Conservation (phyloP, 2,329 filamentous ascomycete species). For the Microdochium nivale region DNA sequence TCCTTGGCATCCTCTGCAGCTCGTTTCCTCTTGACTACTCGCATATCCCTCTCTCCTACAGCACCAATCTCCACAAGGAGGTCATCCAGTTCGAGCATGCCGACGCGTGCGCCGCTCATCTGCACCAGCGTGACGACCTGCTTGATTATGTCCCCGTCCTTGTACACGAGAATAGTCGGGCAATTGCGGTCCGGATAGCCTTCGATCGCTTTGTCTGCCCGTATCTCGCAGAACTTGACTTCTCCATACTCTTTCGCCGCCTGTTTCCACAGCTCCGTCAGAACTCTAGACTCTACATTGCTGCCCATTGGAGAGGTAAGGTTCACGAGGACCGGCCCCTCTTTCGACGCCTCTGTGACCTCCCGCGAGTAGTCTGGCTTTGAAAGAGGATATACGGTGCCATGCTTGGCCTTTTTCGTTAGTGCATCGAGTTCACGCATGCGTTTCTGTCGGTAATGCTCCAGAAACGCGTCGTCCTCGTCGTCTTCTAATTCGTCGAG, state of each 20-base stretch:
- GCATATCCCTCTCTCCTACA: constrained; percentile 67
- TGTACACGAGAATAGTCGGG: constrained; percentile 87
- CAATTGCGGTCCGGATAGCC: constrained; percentile 93
- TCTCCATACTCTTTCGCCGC: constrained; percentile 82
- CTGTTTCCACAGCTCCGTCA: constrained; percentile 80
- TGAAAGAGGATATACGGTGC: constrained; percentile 84
- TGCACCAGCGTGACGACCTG: constrained; percentile 86
- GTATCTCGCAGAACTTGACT: constrained; percentile 95
- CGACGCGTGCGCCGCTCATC: constrained; percentile 63
- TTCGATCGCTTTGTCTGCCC: constrained; percentile 87
- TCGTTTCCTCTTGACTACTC: constrained; percentile 56
- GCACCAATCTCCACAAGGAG: constrained; percentile 77
- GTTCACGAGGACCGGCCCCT: constrained; percentile 65
- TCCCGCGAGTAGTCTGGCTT: constrained; percentile 90
- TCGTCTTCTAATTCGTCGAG: constrained; percentile 89
- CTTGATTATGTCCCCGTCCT: constrained; percentile 82
- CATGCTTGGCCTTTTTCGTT: constrained; percentile 70
- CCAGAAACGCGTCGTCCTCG: constrained; percentile 87
- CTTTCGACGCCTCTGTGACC: constrained; percentile 81
- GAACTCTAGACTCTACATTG: constrained; percentile 76
- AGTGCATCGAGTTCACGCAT: constrained; percentile 73
- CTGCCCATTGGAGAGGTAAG: constrained; percentile 69
- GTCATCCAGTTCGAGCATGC: constrained; percentile 68
- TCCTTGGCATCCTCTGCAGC: constrained; percentile 53
- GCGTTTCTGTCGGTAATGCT: constrained; percentile 80